Percentiles rank a stretch among this genome's conserved stretches.
phyloP scores from a whole-genome alignment of 371 early-diverging fungal genomes.

The Mortierella sp. region DNA sequence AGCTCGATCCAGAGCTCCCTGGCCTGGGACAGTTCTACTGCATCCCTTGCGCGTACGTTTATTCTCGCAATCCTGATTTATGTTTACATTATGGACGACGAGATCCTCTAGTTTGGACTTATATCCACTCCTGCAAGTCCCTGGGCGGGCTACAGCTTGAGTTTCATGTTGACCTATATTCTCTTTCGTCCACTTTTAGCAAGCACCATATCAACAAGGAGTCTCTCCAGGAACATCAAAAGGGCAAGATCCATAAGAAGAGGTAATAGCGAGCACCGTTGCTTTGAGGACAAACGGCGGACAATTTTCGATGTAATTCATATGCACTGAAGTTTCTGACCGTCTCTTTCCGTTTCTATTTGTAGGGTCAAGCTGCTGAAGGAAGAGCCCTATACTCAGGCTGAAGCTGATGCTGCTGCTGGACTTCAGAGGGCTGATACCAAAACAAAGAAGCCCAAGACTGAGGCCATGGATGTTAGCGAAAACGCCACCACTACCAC shows the following conservation, averaged over 20 bases:
- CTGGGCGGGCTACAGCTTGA: no score
- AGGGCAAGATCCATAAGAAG: slow-evolving; percentile 80
- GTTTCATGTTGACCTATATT: slow-evolving; percentile 61
- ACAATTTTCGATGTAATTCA: no score
- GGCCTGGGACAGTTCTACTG: slow-evolving; percentile 93
- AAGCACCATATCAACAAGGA: slow-evolving; percentile 56
- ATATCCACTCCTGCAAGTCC: no score
- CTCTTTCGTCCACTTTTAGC: slow-evolving; percentile 7
- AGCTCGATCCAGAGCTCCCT: slow-evolving; percentile 88
- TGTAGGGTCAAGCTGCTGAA: slow-evolving; percentile 72
- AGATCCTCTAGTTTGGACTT: no score
- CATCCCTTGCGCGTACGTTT: slow-evolving; percentile 82
- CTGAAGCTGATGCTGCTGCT: slow-evolving; percentile 83
- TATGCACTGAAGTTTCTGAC: no score
- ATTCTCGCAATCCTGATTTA: background rate
- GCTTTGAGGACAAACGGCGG: background rate
- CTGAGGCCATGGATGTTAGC: slow-evolving; percentile 36
- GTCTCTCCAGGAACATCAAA: slow-evolving; percentile 65
- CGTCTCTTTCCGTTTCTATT: background rate
- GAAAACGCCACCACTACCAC: slow-evolving; percentile 20
- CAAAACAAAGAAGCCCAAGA: slow-evolving; percentile 53
- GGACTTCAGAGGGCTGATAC: slow-evolving; percentile 63
- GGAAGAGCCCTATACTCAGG: slow-evolving; percentile 80
- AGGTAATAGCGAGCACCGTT: slow-evolving; percentile 30
- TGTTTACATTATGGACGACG: background rate